phyloP scores from a whole-genome alignment of 2,329 filamentous ascomycete genomes.

The Penicillium sp. region DNA sequence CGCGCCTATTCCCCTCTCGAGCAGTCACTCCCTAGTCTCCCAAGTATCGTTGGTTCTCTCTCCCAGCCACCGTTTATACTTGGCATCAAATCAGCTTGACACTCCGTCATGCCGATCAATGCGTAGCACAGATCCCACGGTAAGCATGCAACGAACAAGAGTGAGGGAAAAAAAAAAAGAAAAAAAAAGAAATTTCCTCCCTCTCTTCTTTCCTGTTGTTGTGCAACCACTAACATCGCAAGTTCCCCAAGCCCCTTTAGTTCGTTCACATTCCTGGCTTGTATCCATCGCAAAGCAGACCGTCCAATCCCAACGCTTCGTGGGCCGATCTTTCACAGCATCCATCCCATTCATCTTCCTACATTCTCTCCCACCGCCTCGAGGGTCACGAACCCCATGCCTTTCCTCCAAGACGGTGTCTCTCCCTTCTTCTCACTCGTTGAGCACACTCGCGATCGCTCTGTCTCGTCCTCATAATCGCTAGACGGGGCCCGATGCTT shows the following conservation, averaged over 20 bases:
- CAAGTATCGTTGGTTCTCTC: slow-evolving; percentile 19
- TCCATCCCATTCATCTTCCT: slow-evolving; percentile 22
- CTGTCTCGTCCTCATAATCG: slow-evolving; percentile 3
- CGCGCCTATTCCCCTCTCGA: slow-evolving; percentile 14
- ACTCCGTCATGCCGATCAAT: slow-evolving; percentile 23
- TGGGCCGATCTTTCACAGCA: slow-evolving; percentile 23
- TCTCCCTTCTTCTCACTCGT: slow-evolving; percentile 23
- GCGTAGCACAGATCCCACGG: slow-evolving; percentile 20
- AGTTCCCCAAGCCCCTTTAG: slow-evolving; percentile 19
- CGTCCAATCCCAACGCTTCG: slow-evolving; percentile 22
- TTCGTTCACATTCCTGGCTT: slow-evolving; percentile 27
- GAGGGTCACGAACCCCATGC: slow-evolving; percentile 25
- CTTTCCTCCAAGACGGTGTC: slow-evolving; percentile 2
- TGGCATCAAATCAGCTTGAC: slow-evolving; percentile 15
- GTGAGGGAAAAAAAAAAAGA: background rate
- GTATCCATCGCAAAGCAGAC: slow-evolving; percentile 24
- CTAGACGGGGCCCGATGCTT: slow-evolving; percentile 10
- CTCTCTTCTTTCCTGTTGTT: slow-evolving; percentile 7
- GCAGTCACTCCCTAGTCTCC: slow-evolving; percentile 5
- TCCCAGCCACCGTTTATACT: slow-evolving; percentile 31
- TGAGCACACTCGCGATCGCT: slow-evolving; percentile 11
- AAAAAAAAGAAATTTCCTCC: slow-evolving; percentile 6
- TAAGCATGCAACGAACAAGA: slow-evolving; percentile 16
- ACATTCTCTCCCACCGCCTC: slow-evolving; percentile 25
- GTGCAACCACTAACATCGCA: slow-evolving; percentile 16